Conservation (phyloP, 768 basidiomycete genomes). For the Amylocystis lapponica region DNA sequence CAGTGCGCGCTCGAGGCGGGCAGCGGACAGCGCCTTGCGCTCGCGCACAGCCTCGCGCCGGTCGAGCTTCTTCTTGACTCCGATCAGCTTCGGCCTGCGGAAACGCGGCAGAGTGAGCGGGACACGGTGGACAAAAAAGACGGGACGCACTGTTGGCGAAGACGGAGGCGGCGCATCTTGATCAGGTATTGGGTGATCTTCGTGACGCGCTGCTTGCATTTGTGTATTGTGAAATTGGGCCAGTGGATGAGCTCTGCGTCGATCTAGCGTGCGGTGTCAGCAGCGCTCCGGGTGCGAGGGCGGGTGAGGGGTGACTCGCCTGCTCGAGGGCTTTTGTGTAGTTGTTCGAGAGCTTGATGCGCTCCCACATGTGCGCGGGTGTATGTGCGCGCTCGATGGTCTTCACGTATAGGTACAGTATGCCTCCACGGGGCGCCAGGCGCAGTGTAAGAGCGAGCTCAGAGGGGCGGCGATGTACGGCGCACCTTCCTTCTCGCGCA, state of each 20-base stretch:
- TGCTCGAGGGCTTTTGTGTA: conserved; percentile 95
- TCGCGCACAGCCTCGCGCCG: conserved; percentile 89
- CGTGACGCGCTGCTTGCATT: conserved; percentile 98
- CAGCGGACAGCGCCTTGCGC: conserved; percentile 93
- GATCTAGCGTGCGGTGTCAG: conserved; percentile 51
- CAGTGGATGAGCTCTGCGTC: conserved; percentile 95
- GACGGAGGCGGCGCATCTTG: conserved; percentile 89
- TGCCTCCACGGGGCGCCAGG: conserved; percentile 39
- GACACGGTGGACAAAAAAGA: background rate
- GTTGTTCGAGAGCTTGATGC: conserved; percentile 86
- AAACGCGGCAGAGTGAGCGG: background rate
- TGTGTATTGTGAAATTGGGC: conserved; percentile 96
- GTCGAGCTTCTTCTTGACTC: conserved; percentile 96
- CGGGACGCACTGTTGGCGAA: conserved; percentile 72
- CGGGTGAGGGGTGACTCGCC: conserved; percentile 41
- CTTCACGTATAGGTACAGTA: conserved; percentile 91
- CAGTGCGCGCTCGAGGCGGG: conserved; percentile 90
- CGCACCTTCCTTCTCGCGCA: conserved; percentile 89
- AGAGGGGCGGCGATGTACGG: background rate
- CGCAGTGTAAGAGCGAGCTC: background rate
- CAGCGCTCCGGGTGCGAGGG: background rate
- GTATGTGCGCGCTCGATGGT: conserved; percentile 97
- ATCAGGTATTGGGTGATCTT: conserved; percentile 99
- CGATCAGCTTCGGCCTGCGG: conserved; percentile 82
- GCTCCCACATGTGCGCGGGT: conserved; percentile 98